Evolutionary conservation across 148 eudicot genomes (phyloP), one percentile per base, ranked within the genome.

Genomic region (Gaultheria prostrata): DNA sequence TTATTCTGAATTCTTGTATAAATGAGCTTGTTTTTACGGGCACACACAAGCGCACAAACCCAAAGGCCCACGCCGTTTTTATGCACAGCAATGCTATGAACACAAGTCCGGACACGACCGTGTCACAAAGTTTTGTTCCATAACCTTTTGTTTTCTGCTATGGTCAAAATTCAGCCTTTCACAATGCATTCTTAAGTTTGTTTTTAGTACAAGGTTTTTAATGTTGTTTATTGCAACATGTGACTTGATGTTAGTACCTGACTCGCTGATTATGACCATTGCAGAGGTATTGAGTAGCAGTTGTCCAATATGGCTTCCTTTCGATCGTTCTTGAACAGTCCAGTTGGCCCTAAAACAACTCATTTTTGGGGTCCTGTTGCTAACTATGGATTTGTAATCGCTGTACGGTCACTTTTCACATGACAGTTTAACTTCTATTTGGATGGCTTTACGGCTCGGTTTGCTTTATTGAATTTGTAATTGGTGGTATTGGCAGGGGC

Each of bases 361-460:
- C 98, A 95, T 83, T 95, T 95, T 72, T 95, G 98, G 98, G 98
- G 98, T 77, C 98, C 98, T 76, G 77, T 95, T 30, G 95, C 98
- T 51, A 95, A 95, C 88, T 95, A 93, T 95, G 98, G 98, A 86
- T 92, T 94, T 65, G 93, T 93, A 45, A 86, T 72, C 35, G 94
- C 96, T 81, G 98, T 94, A 91, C 51, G 93, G 73, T 69, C 17
- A 26, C 80, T 53, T 50, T 18, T 77, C 18, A 4, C 65, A 54
- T 78, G 24, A 9, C 9, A 7, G 12, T 51, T 43, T 51, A 18
- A 30, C 4, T 53, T 51, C 48, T 61, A 69, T 32, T 82, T 14
- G 57, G 51, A 18, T 77, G 26, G 80, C 80, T 73, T 74, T 18
- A 54, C 48, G 17, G 26, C 26, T 70, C 15, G 28, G 17, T 53